Base-by-base conservation (phyloP, 106 monocot species). In the Dendrobium huoshanense region DNA sequence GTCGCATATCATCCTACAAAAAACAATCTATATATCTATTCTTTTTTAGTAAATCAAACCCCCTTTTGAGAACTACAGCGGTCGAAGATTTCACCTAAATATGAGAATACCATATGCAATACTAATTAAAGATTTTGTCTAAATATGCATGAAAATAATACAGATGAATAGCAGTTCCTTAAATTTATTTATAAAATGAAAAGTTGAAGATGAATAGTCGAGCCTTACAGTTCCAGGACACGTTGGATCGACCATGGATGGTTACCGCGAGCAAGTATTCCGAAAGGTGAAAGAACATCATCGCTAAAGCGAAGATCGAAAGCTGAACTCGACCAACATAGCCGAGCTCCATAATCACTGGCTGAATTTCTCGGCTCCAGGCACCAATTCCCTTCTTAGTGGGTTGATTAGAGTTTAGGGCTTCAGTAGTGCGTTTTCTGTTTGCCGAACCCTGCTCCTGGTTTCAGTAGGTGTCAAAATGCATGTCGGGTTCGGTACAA, bases 201-300 rank as follows among this genome's bases (percentile, higher is more conserved):
- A 22, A 22, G 61, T 9, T 4, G 58, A 58, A 58, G 58, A 41
- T 70, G 58, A 79, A 72, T 41, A 10, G 58, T 13, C 15, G 33
- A 13, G 78, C 0, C 85, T 74, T 75, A 96, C 93, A 93, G 41
- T 68, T 84, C 25, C 65, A 55, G 16, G 86, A 80, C 75, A 88
- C 86, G 73, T 86, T 85, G 82, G 84, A 81, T 75, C 85, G 89
- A 79, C 93, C 96, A 55, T 96, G 96, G 84, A 87, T 83, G 80
- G 77, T 67, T 45, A 79, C 79, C 80, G 91, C 90, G 64, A 96
- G 93, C 44, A 72, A 75, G 79, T 90, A 96, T 79, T 96, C 96
- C 8, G 96, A 93, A 72, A 55, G 72, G 72, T 96, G 93, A 85
- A 96, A 96, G 84, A 93, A 93, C 49, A 77, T 19, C 24, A 93